These are phyloP conservation scores for Trichoderma orchidacearum DNA, from an alignment of 495 filamentous ascomycete species.

Conservation along the genomic window DNA sequence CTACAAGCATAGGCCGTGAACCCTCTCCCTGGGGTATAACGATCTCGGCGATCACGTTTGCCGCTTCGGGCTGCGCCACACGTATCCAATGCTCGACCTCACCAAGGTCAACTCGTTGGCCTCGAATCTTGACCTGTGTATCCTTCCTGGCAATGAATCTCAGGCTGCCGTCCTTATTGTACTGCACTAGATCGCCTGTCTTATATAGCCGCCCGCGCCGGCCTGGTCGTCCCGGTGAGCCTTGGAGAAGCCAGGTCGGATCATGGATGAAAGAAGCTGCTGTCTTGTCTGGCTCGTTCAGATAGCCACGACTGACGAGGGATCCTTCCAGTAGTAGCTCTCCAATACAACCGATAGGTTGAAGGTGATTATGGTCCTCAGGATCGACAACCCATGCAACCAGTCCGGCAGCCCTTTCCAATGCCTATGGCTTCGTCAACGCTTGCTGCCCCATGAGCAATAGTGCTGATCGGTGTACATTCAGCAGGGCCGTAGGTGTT, in stretches of 20 bases:
- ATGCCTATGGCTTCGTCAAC: slow-evolving; percentile 20
- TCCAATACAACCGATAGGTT: slow-evolving; percentile 31
- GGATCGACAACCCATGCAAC: slow-evolving; percentile 48
- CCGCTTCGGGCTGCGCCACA: too few relatives aligned
- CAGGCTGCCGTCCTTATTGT: slow-evolving; percentile 27
- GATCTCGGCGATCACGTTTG: too few relatives aligned
- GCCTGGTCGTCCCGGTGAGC: slow-evolving; percentile 7
- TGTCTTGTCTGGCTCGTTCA: slow-evolving; percentile 29
- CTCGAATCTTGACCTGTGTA: slow-evolving; percentile 8
- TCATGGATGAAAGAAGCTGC: slow-evolving; percentile 17
- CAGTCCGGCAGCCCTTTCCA: slow-evolving; percentile 28
- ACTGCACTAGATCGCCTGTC: slow-evolving; percentile 29
- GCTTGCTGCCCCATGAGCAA: neutral
- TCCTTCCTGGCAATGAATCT: slow-evolving; percentile 13
- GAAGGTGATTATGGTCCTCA: slow-evolving; percentile 26
- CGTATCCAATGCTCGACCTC: slow-evolving; percentile 5
- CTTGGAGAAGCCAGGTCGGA: slow-evolving; percentile 27
- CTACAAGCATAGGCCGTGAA: too few relatives aligned
- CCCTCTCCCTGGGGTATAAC: too few relatives aligned
- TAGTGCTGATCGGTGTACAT: neutral
- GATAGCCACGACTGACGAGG: slow-evolving; percentile 18
- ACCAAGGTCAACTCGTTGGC: slow-evolving; percentile 7
- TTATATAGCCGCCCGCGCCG: slow-evolving; percentile 17
- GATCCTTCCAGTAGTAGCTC: slow-evolving; percentile 32
- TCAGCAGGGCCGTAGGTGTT: neutral